A percentile compares a stretch with the other conserved stretches of the same genome.
Evolutionary conservation across 1,139 yeast species (phyloP).

Genomic region (Saccharomyces hybrid): DNA sequence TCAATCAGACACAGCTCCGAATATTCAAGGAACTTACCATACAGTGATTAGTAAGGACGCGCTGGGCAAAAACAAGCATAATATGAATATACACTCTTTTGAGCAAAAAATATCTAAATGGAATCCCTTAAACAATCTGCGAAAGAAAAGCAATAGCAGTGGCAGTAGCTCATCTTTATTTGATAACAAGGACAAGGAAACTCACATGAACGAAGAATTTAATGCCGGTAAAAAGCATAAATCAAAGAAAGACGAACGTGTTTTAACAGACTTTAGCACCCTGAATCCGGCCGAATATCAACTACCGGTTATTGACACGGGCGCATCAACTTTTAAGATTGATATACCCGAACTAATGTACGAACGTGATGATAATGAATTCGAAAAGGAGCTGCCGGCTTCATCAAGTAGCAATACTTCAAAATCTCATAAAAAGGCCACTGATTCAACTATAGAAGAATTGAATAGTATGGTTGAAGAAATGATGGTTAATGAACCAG

Average conservation of each 20-base stretch:
- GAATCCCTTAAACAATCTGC: conserved; percentile 24
- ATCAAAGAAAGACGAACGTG: conserved; percentile 5
- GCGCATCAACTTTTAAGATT: conserved; percentile 20
- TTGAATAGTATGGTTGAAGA: conserved; percentile 33
- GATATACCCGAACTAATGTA: conserved; percentile 21
- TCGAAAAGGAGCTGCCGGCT: too few relatives aligned
- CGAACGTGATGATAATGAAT: conserved; percentile 6
- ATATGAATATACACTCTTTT: conserved; percentile 15
- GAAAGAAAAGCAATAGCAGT: conserved; percentile 20
- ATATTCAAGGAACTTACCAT: conserved; percentile 14
- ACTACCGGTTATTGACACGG: conserved; percentile 25
- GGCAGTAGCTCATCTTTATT: conserved; percentile 2
- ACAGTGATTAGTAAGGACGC: conserved; percentile 22
- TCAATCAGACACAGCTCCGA: conserved; percentile 2
- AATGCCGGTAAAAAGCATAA: conserved; percentile 1
- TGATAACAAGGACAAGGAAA: not conserved
- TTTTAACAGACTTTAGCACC: conserved; percentile 12
- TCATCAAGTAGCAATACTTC: not conserved
- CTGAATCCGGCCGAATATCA: conserved; percentile 17
- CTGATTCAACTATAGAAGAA: conserved; percentile 22
- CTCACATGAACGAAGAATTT: not conserved
- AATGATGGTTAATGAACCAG: conserved; percentile 26
- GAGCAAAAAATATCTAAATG: conserved; percentile 25
- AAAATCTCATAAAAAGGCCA: conserved; percentile 1
- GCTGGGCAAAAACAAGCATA: conserved; percentile 14